Percentiles rank a stretch among this genome's conserved stretches.
phyloP scores from a whole-genome alignment of 2,329 filamentous ascomycete species.

The Chalara sp. region DNA sequence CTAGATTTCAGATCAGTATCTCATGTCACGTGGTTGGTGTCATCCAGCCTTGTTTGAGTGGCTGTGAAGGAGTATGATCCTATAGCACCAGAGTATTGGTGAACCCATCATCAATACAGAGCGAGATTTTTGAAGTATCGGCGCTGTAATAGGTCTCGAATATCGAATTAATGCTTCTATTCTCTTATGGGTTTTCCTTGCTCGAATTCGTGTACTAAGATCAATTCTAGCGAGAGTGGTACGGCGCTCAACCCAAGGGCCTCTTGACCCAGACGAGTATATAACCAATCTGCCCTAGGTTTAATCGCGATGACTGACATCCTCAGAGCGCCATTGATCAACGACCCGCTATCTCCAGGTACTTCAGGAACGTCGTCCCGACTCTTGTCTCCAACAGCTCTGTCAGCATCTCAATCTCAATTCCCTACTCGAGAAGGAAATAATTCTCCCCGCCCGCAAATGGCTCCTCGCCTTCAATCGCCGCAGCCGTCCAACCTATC shows the following conservation, averaged over 20 bases:
- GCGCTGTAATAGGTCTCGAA: too few relatives aligned
- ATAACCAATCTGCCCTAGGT: slow-evolving; percentile 22
- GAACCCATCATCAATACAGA: too few relatives aligned
- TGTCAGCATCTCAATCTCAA: slow-evolving; percentile 7
- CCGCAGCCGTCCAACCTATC: slow-evolving; percentile 21
- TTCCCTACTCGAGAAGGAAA: slow-evolving; percentile 4
- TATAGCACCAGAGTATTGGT: too few relatives aligned
- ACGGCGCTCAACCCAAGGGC: slow-evolving; percentile 68
- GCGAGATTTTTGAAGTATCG: too few relatives aligned
- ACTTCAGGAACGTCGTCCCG: slow-evolving; percentile 1
- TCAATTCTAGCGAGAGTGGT: slow-evolving; percentile 29
- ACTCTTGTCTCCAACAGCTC: slow-evolving; percentile 14
- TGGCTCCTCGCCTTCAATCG: slow-evolving; percentile 18
- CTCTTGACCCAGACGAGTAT: slow-evolving; percentile 71
- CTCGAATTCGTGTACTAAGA: too few relatives aligned
- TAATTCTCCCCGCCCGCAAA: background rate
- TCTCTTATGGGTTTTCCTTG: too few relatives aligned
- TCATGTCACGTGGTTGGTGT: too few relatives aligned
- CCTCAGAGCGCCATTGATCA: slow-evolving; percentile 10
- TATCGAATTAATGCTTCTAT: too few relatives aligned
- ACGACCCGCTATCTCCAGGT: slow-evolving; percentile 3
- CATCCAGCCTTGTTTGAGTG: too few relatives aligned
- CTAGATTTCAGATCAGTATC: too few relatives aligned
- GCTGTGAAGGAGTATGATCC: too few relatives aligned
- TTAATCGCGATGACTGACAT: slow-evolving; percentile 1